These are phyloP conservation scores for Rhizopogon vulgaris DNA, from an alignment of 768 basidiomycete species.

Conservation along the genomic window DNA sequence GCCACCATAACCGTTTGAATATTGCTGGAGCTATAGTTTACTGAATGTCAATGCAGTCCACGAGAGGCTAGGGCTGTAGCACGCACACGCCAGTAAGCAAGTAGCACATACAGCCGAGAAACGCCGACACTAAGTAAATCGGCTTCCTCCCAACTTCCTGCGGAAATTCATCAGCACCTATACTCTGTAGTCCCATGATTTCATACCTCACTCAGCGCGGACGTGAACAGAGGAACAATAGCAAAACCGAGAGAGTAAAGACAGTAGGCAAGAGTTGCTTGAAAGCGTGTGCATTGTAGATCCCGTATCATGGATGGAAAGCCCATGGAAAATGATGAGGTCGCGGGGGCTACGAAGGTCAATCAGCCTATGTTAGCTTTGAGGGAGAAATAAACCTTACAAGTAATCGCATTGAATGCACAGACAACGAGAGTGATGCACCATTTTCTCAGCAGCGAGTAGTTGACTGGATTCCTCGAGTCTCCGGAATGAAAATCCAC, in stretches of 20 bases:
- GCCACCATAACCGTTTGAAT: slow-evolving; percentile 55
- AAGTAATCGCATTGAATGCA: slow-evolving; percentile 22
- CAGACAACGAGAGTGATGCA: slow-evolving; percentile 26
- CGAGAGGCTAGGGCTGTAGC: background rate
- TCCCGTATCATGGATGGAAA: slow-evolving; percentile 46
- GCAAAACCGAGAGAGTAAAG: slow-evolving; percentile 59
- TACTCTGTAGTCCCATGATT: background rate
- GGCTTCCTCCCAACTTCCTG: slow-evolving; percentile 57
- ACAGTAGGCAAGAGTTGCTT: slow-evolving; percentile 42
- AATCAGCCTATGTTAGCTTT: background rate
- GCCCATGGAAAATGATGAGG: slow-evolving; percentile 50
- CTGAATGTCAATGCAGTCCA: background rate
- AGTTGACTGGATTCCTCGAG: slow-evolving; percentile 32
- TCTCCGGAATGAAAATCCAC: slow-evolving; percentile 33
- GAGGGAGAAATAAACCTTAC: slow-evolving; percentile 3
- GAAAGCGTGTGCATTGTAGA: slow-evolving; percentile 36
- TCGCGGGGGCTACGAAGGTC: slow-evolving; percentile 38
- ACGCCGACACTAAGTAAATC: slow-evolving; percentile 44
- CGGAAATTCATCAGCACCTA: background rate
- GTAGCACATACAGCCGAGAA: slow-evolving; percentile 39
- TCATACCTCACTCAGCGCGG: slow-evolving; percentile 59
- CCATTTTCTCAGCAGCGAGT: slow-evolving; percentile 34
- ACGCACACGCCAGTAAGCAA: slow-evolving; percentile 26
- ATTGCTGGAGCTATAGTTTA: slow-evolving; percentile 26
- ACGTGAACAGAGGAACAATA: slow-evolving; percentile 54